Evolutionary conservation across 371 early-diverging fungal genomes (phyloP), one percentile per base, ranked within the genome.

Genomic region (Circinella minor): DNA sequence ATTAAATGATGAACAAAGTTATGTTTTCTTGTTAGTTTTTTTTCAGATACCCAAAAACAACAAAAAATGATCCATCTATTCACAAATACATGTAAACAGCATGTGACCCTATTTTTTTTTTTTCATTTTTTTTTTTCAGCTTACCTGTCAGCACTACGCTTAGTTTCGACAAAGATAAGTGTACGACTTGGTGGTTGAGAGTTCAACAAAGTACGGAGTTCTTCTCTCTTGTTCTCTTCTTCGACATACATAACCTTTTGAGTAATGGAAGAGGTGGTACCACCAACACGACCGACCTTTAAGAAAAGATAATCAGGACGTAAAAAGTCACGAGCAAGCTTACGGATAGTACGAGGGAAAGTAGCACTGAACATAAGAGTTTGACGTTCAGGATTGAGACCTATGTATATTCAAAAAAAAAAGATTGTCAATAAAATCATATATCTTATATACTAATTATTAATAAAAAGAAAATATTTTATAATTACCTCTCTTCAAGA

Each of bases 351-450:
- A 77, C 88, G 93, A 20, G 99, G 99, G 94, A 98, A 98, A 3
- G 99, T 99, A 3, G 99, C 99, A 72, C 92, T 92, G 91, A 95
- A 99, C 96, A 99, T 96, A 43, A 99, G 89, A 36, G 98, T 98
- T 81, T 99, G 99, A 57, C 97, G 87, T 63, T 96, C 93, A 20
- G 90, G 91, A 48, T 94, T 89, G 57, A 76, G 64, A 46, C 72
- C 74, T 68, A 67, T 2, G 2, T 27, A 36, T 51, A 14, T 13
- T 51, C 4, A 0, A n/a, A 51, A 14, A 51, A 14, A 51, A 15
- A n/a, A n/a, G 14, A 14, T 4, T 51, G 51, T 51, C 3, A 51
- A 51, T 51, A 8, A 51, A 8, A 7, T 43, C 43, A 47, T 47
- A 15, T 9, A 15, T 47, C 1, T 9, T 3, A 47, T 51, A 38